A percentile compares a stretch with the other conserved stretches of the same genome.
Conservation (phyloP, 2,329 filamentous ascomycete species). For the Exophiala sp. region DNA sequence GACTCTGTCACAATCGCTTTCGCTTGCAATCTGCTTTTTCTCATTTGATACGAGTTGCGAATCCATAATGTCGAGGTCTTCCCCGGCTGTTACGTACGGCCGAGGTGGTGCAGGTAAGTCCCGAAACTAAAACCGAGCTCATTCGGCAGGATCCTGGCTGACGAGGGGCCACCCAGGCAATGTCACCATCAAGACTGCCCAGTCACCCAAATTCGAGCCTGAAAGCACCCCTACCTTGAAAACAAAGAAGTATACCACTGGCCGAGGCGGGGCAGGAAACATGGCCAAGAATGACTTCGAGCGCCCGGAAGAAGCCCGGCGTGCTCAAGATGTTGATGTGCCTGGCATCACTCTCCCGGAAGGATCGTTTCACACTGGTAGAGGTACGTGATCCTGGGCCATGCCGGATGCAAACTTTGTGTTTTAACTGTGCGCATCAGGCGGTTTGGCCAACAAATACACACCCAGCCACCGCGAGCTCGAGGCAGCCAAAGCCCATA, state of each 20-base stretch:
- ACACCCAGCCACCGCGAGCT: constrained; percentile 30
- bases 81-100: constrained; percentile 17
- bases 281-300: constrained; percentile 71
- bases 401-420: constrained; percentile 1
- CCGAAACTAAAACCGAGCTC: neutral
- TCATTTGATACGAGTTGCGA: neutral
- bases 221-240: constrained; percentile 80
- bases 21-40: no score
- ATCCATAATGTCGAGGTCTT: constrained; percentile 2
- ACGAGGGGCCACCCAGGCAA: constrained; percentile 46
- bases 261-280: constrained; percentile 81
- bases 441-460: constrained; percentile 29
- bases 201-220: constrained; percentile 52
- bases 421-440: constrained; percentile 15
- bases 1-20: no score
- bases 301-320: constrained; percentile 61
- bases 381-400: constrained; percentile 34
- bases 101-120: constrained; percentile 27
- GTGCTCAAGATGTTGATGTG: constrained; percentile 74
- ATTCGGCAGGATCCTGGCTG: neutral
- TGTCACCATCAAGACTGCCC: constrained; percentile 52
- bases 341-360: constrained; percentile 35
- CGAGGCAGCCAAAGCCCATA: constrained; percentile 31
- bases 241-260: constrained; percentile 76
- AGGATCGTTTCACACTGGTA: constrained; percentile 38